Evolutionary conservation across 2,329 filamentous ascomycete species (phyloP).

Genomic region (Fusarium caatingaense): DNA sequence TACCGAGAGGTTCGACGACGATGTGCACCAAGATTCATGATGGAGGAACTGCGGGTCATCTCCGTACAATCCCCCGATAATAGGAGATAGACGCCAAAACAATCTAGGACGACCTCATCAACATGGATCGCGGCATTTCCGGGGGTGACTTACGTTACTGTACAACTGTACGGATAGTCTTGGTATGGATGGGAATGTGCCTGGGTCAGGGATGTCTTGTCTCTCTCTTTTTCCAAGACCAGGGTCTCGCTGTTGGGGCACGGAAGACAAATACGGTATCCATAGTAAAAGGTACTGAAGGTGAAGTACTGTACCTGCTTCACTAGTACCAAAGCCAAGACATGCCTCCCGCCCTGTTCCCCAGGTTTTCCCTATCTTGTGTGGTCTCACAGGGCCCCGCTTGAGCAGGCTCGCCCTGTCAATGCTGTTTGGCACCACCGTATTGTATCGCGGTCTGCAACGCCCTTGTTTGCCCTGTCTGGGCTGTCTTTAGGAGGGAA

Average conservation of each 20-base stretch:
- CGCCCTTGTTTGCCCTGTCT: constrained; percentile 39
- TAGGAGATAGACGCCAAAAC: constrained; percentile 6
- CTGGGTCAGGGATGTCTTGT: constrained; percentile 19
- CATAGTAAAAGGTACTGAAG: neutral
- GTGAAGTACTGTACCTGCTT: constrained; percentile 36
- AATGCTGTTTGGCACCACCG: constrained; percentile 33
- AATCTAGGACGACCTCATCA: constrained; percentile 11
- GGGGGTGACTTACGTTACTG: constrained; percentile 14
- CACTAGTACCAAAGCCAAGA: constrained; percentile 40
- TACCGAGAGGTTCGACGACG: constrained; percentile 10
- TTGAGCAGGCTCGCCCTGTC: constrained; percentile 32
- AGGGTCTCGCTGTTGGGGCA: neutral
- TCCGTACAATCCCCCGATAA: neutral
- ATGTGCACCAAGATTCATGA: constrained; percentile 16
- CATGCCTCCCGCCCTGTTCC: constrained; percentile 45
- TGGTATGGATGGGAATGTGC: constrained; percentile 7
- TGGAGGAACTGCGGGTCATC: neutral
- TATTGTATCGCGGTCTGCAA: constrained; percentile 9
- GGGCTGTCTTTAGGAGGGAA: constrained; percentile 28
- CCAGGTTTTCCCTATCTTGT: constrained; percentile 42
- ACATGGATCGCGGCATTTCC: constrained; percentile 21
- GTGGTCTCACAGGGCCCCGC: constrained; percentile 35
- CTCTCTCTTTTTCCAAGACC: constrained; percentile 2
- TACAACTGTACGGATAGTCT: neutral
- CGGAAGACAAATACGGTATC: neutral